phyloP scores from a whole-genome alignment of 164 flowering plant genomes.

The Brasenia schreberi region DNA sequence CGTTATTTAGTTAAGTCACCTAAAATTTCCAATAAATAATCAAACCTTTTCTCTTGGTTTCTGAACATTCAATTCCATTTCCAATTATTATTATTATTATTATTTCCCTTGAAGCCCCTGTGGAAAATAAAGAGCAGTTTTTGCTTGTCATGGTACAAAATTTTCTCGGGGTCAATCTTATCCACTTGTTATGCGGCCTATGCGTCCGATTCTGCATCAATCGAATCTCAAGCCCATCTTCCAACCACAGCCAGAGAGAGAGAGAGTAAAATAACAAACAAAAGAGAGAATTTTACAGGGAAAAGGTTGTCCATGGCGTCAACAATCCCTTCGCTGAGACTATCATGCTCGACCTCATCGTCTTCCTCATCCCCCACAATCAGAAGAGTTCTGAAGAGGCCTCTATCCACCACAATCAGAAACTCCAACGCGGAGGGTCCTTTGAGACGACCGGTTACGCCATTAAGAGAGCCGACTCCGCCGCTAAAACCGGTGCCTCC shows the following conservation, averaged over 20 bases:
- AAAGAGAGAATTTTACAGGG: neutral
- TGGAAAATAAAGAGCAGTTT: too few species aligned
- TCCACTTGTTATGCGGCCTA: neutral
- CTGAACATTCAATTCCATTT: too few species aligned
- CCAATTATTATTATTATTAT: too few species aligned
- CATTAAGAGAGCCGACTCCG: slow-evolving; percentile 2
- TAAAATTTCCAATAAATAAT: too few species aligned
- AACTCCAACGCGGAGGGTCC: neutral
- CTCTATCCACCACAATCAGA: neutral
- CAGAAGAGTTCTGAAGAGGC: neutral
- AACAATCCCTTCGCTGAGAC: slow-evolving; percentile 1
- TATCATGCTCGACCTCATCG: neutral
- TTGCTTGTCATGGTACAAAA: too few species aligned
- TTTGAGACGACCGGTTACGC: slow-evolving; percentile 1
- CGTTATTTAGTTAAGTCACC: too few species aligned
- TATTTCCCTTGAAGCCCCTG: too few species aligned
- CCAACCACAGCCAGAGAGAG: neutral
- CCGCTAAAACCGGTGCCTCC: slow-evolving; percentile 1
- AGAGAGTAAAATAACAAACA: neutral
- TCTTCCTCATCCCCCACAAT: neutral
- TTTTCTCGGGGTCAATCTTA: neutral
- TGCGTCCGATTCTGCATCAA: too few species aligned
- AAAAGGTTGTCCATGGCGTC: neutral
- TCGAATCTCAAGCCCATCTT: neutral
- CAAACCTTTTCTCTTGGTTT: too few species aligned